Evolutionary conservation across 164 flowering plant species (phyloP), one percentile per base, ranked within the genome.

Genomic region (Aristolochia fimbriata): DNA sequence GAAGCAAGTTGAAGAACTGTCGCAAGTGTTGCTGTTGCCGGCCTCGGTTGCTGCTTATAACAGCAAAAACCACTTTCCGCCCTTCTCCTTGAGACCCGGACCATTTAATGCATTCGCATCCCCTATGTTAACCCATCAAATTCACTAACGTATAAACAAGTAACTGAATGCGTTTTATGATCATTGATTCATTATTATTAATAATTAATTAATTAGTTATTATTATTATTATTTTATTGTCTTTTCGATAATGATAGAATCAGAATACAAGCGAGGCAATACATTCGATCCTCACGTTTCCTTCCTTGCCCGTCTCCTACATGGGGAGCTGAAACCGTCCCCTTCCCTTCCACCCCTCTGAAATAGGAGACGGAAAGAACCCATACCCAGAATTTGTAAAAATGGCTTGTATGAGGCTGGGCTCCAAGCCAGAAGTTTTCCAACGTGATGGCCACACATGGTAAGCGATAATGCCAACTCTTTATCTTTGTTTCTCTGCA

Each of bases 331-430:
- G 3, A 27, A 56, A 59, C 48, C 21, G 27, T 6, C 21, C 49
- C 30, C 50, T 58, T 12, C 46, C 1, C 50, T 22, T 22, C 17
- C 12, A 33, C 46, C 48, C 50, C n/a, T 20, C 23, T 22, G 24
- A 45, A 23, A 20, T 21, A 8, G 14, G 25, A 43, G 45, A 21
- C 41, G 41, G 27, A 45, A 14, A 19, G 47, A 16, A 27, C 3
- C 3, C 30, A 6, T 13, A 21, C 13, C 13, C 15, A 21, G 13
- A 25, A 24, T 23, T 5, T 2, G 2, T 27, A 27, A 52, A 15
- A 25, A 83, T 85, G 87, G 86, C 80, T 25, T 78, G 73, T 74
- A 69, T 78, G 81, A 83, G 67, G 72, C 62, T 83, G 66, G 91
- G 91, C 23, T 80, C 84, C 57, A 85, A 83, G 65, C 62, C 91